These are phyloP conservation scores for Neltuma alba DNA, from an alignment of 306 rosid genomes.

Conservation along the genomic window DNA sequence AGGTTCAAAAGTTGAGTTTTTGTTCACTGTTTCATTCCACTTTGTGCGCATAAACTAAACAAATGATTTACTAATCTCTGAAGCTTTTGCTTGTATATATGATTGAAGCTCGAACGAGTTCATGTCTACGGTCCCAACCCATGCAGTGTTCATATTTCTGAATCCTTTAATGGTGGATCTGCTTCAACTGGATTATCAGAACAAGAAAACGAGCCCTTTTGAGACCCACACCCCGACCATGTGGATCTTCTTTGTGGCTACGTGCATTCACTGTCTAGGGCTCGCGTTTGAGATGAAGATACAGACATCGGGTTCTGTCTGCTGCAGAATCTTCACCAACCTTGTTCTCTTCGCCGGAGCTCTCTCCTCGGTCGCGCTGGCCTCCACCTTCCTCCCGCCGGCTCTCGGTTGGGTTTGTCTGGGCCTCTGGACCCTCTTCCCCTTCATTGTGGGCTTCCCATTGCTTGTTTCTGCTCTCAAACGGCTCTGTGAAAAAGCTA, in stretches of 20 bases:
- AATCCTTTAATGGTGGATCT: conserved; percentile 38
- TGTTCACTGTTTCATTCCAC: background rate
- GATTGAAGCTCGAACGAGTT: conserved; percentile 25
- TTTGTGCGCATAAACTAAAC: background rate
- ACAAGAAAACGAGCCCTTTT: background rate
- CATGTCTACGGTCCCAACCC: conserved; percentile 23
- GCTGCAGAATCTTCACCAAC: background rate
- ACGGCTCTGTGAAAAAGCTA: background rate
- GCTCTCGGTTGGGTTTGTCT: conserved; percentile 4
- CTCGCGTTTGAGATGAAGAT: conserved; percentile 24
- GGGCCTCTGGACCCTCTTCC: conserved; percentile 1
- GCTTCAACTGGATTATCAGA: conserved; percentile 25
- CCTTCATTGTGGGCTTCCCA: conserved; percentile 15
- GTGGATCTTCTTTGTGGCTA: conserved; percentile 35
- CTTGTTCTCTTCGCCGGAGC: conserved; percentile 29
- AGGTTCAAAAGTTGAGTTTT: background rate
- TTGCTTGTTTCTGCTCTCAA: background rate
- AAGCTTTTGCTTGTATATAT: background rate
- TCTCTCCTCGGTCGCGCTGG: conserved; percentile 19
- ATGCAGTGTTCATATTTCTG: conserved; percentile 34
- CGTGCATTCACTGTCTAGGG: conserved; percentile 34
- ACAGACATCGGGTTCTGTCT: background rate
- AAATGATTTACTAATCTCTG: too few relatives aligned
- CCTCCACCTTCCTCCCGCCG: conserved; percentile 29
- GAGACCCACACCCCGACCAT: conserved; percentile 27